Evolutionary conservation across 2,329 filamentous ascomycete genomes (phyloP), one percentile per base, ranked within the genome.

Genomic region (Bipolaris oryzae): DNA sequence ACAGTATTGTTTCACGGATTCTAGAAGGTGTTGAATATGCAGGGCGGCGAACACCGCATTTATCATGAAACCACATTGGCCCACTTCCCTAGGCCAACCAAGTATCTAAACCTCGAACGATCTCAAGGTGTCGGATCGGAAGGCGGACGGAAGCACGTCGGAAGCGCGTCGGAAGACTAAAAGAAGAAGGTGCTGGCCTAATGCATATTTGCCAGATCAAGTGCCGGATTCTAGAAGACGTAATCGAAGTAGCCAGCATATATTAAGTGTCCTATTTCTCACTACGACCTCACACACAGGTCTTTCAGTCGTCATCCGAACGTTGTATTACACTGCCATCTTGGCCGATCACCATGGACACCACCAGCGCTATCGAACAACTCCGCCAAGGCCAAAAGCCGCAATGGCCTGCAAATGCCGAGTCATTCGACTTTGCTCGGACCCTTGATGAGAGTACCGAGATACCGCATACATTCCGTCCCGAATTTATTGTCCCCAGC

Each of bases 401-500:
- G 11, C 55, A 65, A 43, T 73, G 67, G 64, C 69, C 70, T 28
- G 37, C 57, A 1, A 64, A 64, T 45, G 62, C 68, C 35, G 52
- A 64, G 53, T 64, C 67, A 5, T 47, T 64, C 2, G 61, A 67
- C 13, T 74, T 72, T 48, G 69, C 71, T 35, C 57, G 66, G 23
- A 63, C 62, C 10, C 67, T 74, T 13, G 71, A 74, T 44, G 61
- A 58, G 44, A 70, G 59, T 39, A 63, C 67, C 20, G 72, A 78
- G 39, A 71, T 77, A 9, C 67, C 78, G 25, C 64, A 63, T 25
- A 64, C 71, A 3, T 73, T 80, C 55, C 84, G 91, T 23, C 77
- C 86, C 25, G 84, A 93, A 61, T 96, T 93, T 72, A 82, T 89
- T 45, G 86, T 96, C 41, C 92, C 92, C 0, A 89, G 89, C 2